Evolutionary conservation across 495 filamentous ascomycete genomes (phyloP).

Genomic region (Talaromyces wortmannii): DNA sequence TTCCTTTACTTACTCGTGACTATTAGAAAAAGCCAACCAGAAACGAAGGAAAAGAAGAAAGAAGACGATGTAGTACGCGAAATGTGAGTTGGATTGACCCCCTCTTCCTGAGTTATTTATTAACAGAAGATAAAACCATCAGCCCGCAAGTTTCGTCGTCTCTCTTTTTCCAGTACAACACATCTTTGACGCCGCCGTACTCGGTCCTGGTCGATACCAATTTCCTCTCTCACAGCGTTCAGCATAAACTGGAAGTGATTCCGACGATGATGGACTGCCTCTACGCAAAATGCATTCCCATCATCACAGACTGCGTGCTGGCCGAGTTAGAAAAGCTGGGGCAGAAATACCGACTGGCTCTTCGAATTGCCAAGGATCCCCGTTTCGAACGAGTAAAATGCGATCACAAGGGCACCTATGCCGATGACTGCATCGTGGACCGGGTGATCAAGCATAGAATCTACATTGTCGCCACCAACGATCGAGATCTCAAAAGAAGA

Average conservation of each 20-base stretch:
- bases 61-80: constrained; percentile 6
- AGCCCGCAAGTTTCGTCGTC: constrained; percentile 67
- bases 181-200: constrained; percentile 85
- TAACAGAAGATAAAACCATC: not conserved
- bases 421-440: constrained; percentile 95
- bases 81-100: constrained; percentile 1
- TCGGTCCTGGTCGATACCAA: constrained; percentile 83
- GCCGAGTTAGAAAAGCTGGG: constrained; percentile 90
- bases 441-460: constrained; percentile 70
- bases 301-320: constrained; percentile 44
- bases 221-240: constrained; percentile 87
- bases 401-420: constrained; percentile 85
- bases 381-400: constrained; percentile 78
- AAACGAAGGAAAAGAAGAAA: constrained; percentile 2
- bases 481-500: constrained; percentile 66
- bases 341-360: constrained; percentile 77
- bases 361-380: constrained; percentile 89
- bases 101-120: too few relatives aligned
- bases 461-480: constrained; percentile 88
- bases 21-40: constrained; percentile 5
- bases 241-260: constrained; percentile 80
- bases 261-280: constrained; percentile 79
- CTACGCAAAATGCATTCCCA: constrained; percentile 46
- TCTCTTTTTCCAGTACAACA: constrained; percentile 95
- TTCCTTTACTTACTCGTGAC: not conserved